Percentiles rank a stretch among this genome's conserved stretches.
Conservation (phyloP, 768 basidiomycete species). For the Cantharellus anzutake region DNA sequence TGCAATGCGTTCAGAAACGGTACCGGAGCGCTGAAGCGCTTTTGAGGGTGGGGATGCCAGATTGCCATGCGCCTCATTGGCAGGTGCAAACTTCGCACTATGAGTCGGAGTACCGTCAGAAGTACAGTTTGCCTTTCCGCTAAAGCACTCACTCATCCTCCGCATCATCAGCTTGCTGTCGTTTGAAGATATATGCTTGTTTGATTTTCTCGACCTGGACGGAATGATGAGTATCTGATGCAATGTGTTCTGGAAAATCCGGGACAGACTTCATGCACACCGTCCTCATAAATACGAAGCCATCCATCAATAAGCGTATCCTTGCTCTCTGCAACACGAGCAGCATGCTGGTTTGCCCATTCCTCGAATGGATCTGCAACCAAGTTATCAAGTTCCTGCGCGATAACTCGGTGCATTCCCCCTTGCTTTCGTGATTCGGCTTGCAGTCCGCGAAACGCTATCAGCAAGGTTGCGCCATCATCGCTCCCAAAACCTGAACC, state of each 20-base stretch:
- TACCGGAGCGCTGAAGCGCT: neutral
- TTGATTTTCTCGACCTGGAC: conserved; percentile 42
- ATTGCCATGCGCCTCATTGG: neutral
- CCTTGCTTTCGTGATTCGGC: conserved; percentile 53
- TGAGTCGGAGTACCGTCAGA: neutral
- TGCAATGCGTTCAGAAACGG: neutral
- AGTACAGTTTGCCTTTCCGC: neutral
- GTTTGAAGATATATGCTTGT: conserved; percentile 57
- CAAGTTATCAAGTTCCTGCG: conserved; percentile 52
- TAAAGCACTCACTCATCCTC: conserved; percentile 66
- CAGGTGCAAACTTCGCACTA: conserved; percentile 63
- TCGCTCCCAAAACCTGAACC: conserved; percentile 56
- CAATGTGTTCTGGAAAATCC: too few species aligned
- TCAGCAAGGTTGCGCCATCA: conserved; percentile 65
- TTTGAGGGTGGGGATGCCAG: neutral
- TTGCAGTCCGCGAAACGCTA: conserved; percentile 65
- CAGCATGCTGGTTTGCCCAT: conserved; percentile 63
- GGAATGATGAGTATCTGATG: neutral
- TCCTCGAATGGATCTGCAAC: conserved; percentile 65
- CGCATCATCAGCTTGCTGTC: conserved; percentile 71
- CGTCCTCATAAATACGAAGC: conserved; percentile 51
- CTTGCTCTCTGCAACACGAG: conserved; percentile 40
- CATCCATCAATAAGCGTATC: conserved; percentile 42
- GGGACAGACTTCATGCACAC: conserved; percentile 36
- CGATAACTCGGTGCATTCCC: conserved; percentile 48